A percentile compares a stretch with the other conserved stretches of the same genome.
phyloP scores from a whole-genome alignment of 495 filamentous ascomycete genomes.

The Hyphodiscus hymeniophilus region DNA sequence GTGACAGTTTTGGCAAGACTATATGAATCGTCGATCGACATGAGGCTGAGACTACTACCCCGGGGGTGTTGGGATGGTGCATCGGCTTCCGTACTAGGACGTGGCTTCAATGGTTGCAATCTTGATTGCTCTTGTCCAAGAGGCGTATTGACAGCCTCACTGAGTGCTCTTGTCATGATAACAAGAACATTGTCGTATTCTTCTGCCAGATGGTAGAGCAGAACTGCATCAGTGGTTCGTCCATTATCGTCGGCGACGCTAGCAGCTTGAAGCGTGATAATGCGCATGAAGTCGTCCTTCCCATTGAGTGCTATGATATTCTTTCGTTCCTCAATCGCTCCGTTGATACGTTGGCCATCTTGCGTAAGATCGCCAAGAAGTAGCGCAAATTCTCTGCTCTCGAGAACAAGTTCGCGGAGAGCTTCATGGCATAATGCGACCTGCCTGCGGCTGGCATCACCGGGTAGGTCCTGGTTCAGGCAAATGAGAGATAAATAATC shows the following conservation, averaged over 20 bases:
- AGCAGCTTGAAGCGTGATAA: conserved; percentile 84
- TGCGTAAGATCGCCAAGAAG: conserved; percentile 83
- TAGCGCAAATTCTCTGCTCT: conserved; percentile 88
- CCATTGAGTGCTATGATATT: conserved; percentile 70
- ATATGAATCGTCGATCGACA: conserved; percentile 77
- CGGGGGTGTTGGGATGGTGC: neutral
- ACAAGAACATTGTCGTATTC: conserved; percentile 87
- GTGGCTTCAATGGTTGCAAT: conserved; percentile 70
- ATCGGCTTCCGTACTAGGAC: conserved; percentile 28
- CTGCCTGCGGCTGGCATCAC: conserved; percentile 66
- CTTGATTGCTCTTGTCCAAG: conserved; percentile 68
- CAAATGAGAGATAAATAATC: conserved; percentile 93
- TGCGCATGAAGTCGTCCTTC: conserved; percentile 73
- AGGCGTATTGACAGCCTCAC: conserved; percentile 75
- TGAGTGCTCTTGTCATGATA: conserved; percentile 84
- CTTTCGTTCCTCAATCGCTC: conserved; percentile 83
- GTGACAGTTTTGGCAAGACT: conserved; percentile 74
- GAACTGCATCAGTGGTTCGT: conserved; percentile 80
- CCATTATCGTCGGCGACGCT: conserved; percentile 90
- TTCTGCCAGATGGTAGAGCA: conserved; percentile 88
- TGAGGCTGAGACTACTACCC: conserved; percentile 73
- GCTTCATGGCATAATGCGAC: conserved; percentile 82
- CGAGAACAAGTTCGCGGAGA: conserved; percentile 87
- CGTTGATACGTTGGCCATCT: conserved; percentile 74
- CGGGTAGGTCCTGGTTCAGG: conserved; percentile 78